Percentiles rank a stretch among this genome's conserved stretches.
These are phyloP conservation scores for Heliosperma pusillum DNA, from an alignment of 148 eudicot genomes.

Conservation along the genomic window DNA sequence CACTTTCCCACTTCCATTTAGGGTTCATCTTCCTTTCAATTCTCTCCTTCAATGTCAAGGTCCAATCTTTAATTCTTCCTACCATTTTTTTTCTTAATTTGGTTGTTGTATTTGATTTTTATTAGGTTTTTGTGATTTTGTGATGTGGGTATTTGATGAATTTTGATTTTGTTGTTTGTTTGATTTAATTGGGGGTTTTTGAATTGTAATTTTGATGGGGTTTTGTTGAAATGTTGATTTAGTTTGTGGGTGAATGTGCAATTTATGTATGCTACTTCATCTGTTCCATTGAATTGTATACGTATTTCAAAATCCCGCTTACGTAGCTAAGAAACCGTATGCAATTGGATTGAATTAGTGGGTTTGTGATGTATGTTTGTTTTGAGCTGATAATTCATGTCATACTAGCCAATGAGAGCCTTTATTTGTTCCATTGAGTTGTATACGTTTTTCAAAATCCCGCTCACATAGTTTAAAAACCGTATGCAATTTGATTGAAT, in stretches of 20 bases:
- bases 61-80: not conserved
- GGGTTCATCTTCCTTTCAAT: not conserved
- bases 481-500: too few species aligned
- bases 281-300: not conserved
- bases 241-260: conserved; percentile 11
- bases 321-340: too few species aligned
- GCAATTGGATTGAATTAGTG: too few species aligned
- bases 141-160: not conserved
- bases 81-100: not conserved
- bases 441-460: too few species aligned
- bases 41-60: conserved; percentile 27
- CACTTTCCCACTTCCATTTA: not conserved
- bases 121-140: not conserved
- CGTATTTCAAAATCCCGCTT: too few species aligned
- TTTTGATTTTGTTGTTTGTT: not conserved
- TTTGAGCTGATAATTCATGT: conserved; percentile 12
- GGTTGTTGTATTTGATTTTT: not conserved
- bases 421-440: not conserved
- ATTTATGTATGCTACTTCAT: not conserved
- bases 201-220: conserved; percentile 1
- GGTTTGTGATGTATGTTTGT: not conserved
- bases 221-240: not conserved
- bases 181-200: not conserved
- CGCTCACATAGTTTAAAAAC: too few species aligned
- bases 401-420: not conserved